phyloP scores from a whole-genome alignment of 2,329 filamentous ascomycete species.

The Aspergillus transmontanensis region DNA sequence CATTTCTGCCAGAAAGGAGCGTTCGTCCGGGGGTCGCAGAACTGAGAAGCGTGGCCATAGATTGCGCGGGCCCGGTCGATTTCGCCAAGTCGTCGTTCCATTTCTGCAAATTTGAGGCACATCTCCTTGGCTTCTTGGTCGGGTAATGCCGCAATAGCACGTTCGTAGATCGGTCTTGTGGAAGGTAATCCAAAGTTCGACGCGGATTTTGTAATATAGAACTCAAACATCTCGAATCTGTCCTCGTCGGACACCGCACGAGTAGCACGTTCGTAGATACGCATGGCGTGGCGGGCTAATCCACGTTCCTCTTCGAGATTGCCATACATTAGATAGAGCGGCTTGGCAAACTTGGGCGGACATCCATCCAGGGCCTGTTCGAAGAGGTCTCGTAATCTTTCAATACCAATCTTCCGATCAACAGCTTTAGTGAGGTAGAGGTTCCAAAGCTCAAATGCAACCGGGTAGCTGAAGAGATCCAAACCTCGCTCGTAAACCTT shows the following conservation, averaged over 20 bases:
- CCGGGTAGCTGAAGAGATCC: conserved; percentile 97
- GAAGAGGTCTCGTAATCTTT: conserved; percentile 89
- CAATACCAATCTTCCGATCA: conserved; percentile 92
- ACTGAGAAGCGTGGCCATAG: conserved; percentile 94
- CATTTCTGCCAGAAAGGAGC: conserved; percentile 93
- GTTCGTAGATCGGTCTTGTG: conserved; percentile 92
- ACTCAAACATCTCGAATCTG: conserved; percentile 96
- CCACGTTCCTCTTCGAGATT: conserved; percentile 95
- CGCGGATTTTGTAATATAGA: conserved; percentile 98
- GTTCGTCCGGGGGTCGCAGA: conserved; percentile 91
- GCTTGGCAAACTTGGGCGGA: conserved; percentile 93
- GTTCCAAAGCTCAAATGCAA: conserved; percentile 98
- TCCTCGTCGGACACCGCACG: conserved; percentile 94
- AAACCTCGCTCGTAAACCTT: conserved; percentile 95
- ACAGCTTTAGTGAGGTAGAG: conserved; percentile 96
- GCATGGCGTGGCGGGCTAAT: conserved; percentile 93
- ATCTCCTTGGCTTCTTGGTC: conserved; percentile 93
- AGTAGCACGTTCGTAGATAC: conserved; percentile 96
- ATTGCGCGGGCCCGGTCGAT: conserved; percentile 95
- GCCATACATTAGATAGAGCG: conserved; percentile 97
- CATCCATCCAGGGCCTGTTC: conserved; percentile 96
- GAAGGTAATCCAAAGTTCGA: conserved; percentile 97
- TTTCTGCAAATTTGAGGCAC: conserved; percentile 98
- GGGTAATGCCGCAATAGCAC: conserved; percentile 88
- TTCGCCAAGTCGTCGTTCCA: conserved; percentile 88